phyloP scores from a whole-genome alignment of 2,329 filamentous ascomycete genomes.

The Cercospora berteroae region DNA sequence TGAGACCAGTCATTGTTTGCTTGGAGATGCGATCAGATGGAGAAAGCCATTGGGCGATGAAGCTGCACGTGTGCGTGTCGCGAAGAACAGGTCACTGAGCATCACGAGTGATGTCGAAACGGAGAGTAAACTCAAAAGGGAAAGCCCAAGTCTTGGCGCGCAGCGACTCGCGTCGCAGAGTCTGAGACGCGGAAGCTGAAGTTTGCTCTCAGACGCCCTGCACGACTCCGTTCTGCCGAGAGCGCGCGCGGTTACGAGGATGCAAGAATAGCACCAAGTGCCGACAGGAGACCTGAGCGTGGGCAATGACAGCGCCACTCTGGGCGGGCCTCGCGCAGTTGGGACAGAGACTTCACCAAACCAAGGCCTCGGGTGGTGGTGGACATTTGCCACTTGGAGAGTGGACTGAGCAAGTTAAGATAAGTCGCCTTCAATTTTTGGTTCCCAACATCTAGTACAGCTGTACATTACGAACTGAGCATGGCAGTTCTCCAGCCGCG shows the following conservation, averaged over 20 bases:
- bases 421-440: neutral
- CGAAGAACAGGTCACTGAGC: neutral
- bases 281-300: neutral
- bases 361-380: neutral
- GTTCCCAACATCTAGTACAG: neutral
- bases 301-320: neutral
- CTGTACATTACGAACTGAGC: conserved; percentile 1
- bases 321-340: neutral
- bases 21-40: neutral
- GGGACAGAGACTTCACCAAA: neutral
- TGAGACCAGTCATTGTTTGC: neutral
- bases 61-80: neutral
- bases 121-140: neutral
- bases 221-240: conserved; percentile 4
- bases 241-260: neutral
- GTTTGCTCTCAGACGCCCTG: neutral
- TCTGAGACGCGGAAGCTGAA: neutral
- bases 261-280: conserved; percentile 8
- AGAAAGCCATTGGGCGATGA: neutral
- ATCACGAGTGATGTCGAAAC: neutral
- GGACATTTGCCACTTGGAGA: neutral
- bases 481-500: neutral
- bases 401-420: neutral
- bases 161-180: neutral
- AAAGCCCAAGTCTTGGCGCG: neutral